phyloP scores from a whole-genome alignment of 179 eudicot species.

The Patellifolia procumbens region DNA sequence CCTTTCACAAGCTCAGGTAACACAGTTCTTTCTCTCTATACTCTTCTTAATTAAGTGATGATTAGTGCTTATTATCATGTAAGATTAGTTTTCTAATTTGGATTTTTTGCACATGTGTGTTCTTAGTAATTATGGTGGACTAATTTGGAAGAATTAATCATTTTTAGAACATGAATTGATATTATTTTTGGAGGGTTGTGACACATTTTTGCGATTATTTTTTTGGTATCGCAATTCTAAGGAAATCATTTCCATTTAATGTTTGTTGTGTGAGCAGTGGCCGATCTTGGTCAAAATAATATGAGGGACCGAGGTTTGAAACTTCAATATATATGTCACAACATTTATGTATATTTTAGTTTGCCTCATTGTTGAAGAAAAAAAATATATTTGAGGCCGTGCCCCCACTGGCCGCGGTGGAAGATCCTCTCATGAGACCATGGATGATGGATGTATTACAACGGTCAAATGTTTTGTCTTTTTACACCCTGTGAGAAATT shows the following conservation, averaged over 20 bases:
- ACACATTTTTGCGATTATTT: slow-evolving; percentile 1
- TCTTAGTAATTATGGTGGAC: slow-evolving; percentile 23
- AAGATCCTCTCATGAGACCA: too few relatives aligned
- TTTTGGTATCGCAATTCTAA: background rate
- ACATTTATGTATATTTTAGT: too few relatives aligned
- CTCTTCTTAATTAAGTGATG: background rate
- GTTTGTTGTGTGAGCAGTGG: too few relatives aligned
- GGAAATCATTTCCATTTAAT: slow-evolving; percentile 14
- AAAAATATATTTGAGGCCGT: too few relatives aligned
- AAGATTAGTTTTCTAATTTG: slow-evolving; percentile 4
- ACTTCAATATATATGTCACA: too few relatives aligned
- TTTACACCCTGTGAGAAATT: slow-evolving; percentile 25
- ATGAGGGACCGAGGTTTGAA: too few relatives aligned
- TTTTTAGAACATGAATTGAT: slow-evolving; percentile 6
- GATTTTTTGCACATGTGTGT: slow-evolving; percentile 12
- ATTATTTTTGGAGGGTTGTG: background rate
- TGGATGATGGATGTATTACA: slow-evolving; percentile 16
- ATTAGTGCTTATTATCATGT: background rate
- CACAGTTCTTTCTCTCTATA: background rate
- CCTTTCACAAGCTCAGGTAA: slow-evolving; percentile 67
- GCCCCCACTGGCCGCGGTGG: too few relatives aligned
- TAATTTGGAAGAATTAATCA: slow-evolving; percentile 24
- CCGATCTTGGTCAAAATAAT: too few relatives aligned
- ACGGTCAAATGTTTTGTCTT: slow-evolving; percentile 47
- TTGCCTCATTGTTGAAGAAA: too few relatives aligned